A percentile compares a stretch with the other conserved stretches of the same genome.
phyloP scores from a whole-genome alignment of 2,329 filamentous ascomycete genomes.

The Westerdykella aurantiaca region DNA sequence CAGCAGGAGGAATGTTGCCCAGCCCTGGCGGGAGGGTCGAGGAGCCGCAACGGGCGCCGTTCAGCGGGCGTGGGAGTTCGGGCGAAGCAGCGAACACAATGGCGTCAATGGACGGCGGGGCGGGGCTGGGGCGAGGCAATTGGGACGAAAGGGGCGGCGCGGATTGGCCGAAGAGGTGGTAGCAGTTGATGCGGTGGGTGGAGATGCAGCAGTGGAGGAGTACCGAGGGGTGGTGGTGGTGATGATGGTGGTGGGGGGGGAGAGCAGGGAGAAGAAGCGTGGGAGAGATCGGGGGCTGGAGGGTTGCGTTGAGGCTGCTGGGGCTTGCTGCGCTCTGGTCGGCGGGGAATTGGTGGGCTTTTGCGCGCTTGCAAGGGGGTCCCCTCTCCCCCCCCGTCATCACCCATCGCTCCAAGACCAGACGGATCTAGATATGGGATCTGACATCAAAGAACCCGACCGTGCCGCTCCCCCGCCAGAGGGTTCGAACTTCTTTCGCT shows the following conservation, averaged over 20 bases:
- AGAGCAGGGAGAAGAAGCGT: not conserved
- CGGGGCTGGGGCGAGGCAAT: conserved; percentile 7
- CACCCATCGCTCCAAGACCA: too few species aligned
- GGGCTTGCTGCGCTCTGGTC: not conserved
- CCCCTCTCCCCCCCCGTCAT: not conserved
- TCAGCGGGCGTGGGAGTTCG: conserved; percentile 9
- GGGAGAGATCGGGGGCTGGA: not conserved
- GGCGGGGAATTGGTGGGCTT: not conserved
- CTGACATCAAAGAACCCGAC: too few species aligned
- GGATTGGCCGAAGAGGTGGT: conserved; percentile 1
- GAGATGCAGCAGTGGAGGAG: conserved; percentile 6
- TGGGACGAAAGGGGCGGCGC: conserved; percentile 5
- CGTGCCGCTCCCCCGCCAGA: too few species aligned
- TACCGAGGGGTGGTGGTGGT: not conserved
- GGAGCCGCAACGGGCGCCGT: conserved; percentile 7
- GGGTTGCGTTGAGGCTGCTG: not conserved
- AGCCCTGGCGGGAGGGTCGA: conserved; percentile 17
- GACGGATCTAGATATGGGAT: too few species aligned
- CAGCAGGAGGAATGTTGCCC: conserved; percentile 22
- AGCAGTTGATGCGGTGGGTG: conserved; percentile 1
- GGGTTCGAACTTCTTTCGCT: too few species aligned
- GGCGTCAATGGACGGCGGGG: conserved; percentile 13
- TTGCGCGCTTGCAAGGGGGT: not conserved
- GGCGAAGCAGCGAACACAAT: conserved; percentile 21
- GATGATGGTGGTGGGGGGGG: not conserved